These are phyloP conservation scores for Melampsora americana DNA, from an alignment of 1,284 basidiomycete species.

Conservation along the genomic window DNA sequence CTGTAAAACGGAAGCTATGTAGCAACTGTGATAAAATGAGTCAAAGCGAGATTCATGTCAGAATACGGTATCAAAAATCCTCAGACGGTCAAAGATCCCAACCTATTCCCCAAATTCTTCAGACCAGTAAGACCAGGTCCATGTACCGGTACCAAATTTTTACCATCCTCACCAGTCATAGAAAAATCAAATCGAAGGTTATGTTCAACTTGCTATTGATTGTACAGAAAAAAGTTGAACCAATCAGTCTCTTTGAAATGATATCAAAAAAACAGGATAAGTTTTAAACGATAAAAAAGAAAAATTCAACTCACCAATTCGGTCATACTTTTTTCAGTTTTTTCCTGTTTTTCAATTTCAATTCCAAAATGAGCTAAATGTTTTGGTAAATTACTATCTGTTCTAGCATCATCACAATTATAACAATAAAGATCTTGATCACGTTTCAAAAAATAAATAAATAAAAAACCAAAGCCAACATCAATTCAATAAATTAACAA, in stretches of 20 bases:
- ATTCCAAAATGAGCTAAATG: conserved; percentile 85
- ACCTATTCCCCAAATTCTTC: conserved; percentile 90
- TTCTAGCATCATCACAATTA: conserved; percentile 77
- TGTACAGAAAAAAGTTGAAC: conserved; percentile 23
- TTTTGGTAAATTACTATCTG: conserved; percentile 71
- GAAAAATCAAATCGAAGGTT: conserved; percentile 94
- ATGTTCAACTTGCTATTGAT: conserved; percentile 82
- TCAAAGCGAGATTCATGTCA: not conserved
- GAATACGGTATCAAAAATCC: not conserved
- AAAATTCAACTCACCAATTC: conserved; percentile 66
- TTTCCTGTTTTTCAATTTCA: conserved; percentile 73
- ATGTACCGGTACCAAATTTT: conserved; percentile 80
- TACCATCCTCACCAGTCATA: conserved; percentile 83
- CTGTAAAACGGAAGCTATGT: conserved; percentile 93
- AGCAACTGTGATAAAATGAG: conserved; percentile 65
- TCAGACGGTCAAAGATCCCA: too few species aligned
- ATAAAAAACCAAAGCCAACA: conserved; percentile 22
- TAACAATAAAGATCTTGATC: conserved; percentile 99
- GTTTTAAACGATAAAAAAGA: not conserved
- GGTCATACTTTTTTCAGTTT: conserved; percentile 96
- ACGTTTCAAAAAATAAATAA: too few species aligned
- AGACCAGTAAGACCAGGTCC: conserved; percentile 86
- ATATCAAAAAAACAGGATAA: not conserved
- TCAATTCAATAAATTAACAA: too few species aligned
- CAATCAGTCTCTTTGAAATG: too few species aligned